phyloP scores from a whole-genome alignment of 495 filamentous ascomycete species.

The Annulohypoxylon bovei region DNA sequence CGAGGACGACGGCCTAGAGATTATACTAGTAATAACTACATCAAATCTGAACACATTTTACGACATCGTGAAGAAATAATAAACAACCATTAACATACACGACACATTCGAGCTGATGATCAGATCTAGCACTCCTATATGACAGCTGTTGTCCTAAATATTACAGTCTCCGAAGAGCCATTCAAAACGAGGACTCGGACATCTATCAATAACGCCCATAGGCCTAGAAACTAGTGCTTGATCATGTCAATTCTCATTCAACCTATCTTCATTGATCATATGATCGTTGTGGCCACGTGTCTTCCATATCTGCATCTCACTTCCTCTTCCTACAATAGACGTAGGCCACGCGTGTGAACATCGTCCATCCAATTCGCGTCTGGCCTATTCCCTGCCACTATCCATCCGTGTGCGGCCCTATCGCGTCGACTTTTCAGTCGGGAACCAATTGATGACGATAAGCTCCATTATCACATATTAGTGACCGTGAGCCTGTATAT shows the following conservation, averaged over 20 bases:
- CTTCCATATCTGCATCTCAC: conserved; percentile 4
- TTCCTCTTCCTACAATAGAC: conserved; percentile 8
- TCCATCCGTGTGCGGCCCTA: conserved; percentile 1
- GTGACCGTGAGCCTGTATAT: not conserved
- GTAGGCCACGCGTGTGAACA: conserved; percentile 7
- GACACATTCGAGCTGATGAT: not conserved
- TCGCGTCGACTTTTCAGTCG: conserved; percentile 1
- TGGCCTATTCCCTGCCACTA: not conserved
- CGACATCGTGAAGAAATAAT: not conserved
- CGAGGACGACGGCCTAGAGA: not conserved
- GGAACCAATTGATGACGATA: conserved; percentile 3
- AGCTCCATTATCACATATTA: not conserved
- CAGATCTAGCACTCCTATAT: not conserved
- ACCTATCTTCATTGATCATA: conserved; percentile 29
- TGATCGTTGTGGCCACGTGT: conserved; percentile 32
- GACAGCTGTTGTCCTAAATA: not conserved
- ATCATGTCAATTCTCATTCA: conserved; percentile 33
- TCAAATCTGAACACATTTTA: not conserved
- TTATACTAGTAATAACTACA: not conserved
- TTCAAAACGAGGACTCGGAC: not conserved
- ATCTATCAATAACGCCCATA: not conserved
- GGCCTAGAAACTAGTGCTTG: not conserved
- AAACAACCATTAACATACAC: not conserved
- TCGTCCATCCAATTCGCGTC: not conserved
- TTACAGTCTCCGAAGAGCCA: not conserved